A percentile compares a stretch with the other conserved stretches of the same genome.
These are phyloP conservation scores for Tilletia horrida DNA, from an alignment of 1,284 basidiomycete species.

Conservation along the genomic window DNA sequence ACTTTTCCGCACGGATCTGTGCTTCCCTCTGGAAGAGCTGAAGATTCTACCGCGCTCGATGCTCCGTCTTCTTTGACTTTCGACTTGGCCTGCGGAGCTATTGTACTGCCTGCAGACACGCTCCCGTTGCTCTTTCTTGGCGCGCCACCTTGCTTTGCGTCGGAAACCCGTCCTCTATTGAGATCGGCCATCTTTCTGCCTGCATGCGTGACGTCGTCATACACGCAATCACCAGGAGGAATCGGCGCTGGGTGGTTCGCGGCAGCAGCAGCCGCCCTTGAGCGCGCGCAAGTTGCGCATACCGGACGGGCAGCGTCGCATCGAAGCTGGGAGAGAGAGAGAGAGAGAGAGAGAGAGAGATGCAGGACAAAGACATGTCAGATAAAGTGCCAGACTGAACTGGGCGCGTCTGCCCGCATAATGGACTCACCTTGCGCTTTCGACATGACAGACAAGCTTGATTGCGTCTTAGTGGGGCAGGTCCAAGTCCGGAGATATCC, in stretches of 20 bases:
- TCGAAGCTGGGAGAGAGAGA: constrained; percentile 8
- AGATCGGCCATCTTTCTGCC: background rate
- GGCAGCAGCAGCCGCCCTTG: constrained; percentile 21
- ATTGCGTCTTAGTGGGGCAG: constrained; percentile 23
- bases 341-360: background rate
- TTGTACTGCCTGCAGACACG: background rate
- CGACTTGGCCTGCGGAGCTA: background rate
- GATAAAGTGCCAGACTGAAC: too few species aligned
- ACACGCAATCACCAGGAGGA: constrained; percentile 25
- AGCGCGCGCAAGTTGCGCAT: constrained; percentile 24
- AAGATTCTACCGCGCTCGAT: too few species aligned
- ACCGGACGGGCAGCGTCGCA: constrained; percentile 29
- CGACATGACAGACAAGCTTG: constrained; percentile 27
- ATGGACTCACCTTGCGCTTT: constrained; percentile 22
- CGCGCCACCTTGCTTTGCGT: background rate
- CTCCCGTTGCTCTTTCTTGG: background rate
- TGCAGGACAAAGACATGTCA: too few species aligned
- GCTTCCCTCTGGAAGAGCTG: too few species aligned
- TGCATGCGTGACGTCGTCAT: constrained; percentile 20
- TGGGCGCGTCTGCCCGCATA: background rate
- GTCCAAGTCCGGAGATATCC: constrained; percentile 13
- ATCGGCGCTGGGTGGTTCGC: constrained; percentile 23
- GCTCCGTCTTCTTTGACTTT: background rate
- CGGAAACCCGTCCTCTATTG: background rate
- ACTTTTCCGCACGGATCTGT: background rate